Base-by-base conservation (phyloP, 192 early-diverging fungal species). In the Haplosporangium gracile region DNA sequence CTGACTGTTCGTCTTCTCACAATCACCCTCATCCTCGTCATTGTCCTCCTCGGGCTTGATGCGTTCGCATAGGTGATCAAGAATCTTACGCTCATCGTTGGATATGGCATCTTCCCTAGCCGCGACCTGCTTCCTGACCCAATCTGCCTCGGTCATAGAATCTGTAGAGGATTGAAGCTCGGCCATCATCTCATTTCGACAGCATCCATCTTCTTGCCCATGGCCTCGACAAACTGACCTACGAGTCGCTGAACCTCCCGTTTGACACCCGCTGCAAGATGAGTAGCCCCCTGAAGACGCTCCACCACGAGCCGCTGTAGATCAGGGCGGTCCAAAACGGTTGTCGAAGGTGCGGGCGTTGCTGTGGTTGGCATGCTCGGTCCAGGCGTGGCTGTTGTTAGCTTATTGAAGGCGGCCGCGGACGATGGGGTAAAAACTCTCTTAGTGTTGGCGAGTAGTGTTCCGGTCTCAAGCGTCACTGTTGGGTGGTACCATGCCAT, bases 231-330 rank as follows among this genome's bases (percentile, higher is more conserved):
- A 51, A 74, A 74, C 16, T 29, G 32, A 20, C 72, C 72, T 34
- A 55, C 10, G 29, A 74, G 29, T 34, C 47, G 10, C 72, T 74
- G 72, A 2, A 29, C 72, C 29, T 22, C 45, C 24, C 72, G 72
- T 74, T 74, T 74, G 42, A 51, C 45, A 74, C 45, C 32, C 5
- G 26, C 47, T 10, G 49, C 47, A 53, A 32, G 40, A 51, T 1
- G 26, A 43, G 70, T 7, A 20, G 72, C 72, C 24, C 55, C 72
- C 32, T 22, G 72, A 74, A 74, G 4, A 74, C 72, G 55, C 72
- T 55, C n/a, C 24, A 72, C 11, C 70, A 47, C 42, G 8, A 26
- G 39, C 42, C 26, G 70, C 42, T 72, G 70, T 26, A 72, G 70
- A 72, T 55, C 53, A 55, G 53, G 53, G 53, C 53, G 53, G 22